Base-by-base conservation (phyloP, 768 basidiomycete species). In the Mycena crocata region DNA sequence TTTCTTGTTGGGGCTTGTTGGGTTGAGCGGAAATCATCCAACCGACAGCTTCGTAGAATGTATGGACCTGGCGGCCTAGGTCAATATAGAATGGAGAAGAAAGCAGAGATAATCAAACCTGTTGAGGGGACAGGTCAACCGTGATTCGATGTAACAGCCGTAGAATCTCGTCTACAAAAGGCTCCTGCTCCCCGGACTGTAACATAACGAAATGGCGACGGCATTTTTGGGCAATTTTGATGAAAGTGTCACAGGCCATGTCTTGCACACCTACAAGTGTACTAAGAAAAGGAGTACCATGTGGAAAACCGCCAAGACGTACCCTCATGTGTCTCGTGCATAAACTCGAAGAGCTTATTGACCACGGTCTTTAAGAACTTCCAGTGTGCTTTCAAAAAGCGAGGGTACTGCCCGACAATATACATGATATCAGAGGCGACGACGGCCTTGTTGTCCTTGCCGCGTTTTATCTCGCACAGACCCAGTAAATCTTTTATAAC, bases 211-310 rank as follows among this genome's bases (percentile, higher is more conserved):
- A 99, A 79, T 99, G 98, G 58, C 97, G 87, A 44, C 96, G 87
- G 78, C 96, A 99, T 79, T 99, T 99, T 78, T 99, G 98, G 26
- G 98, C 95, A 72, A 99, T 99, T 82, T 99, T 99, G 84, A 99
- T 99, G 81, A 99, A 99, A 0, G 98, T 99, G 78, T 99, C 98
- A 81, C 98, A 99, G 49, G 98, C 98, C 98, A 99, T 99, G 82
- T 99, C 98, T 79, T 99, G 98, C 14, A 99, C 98, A 83, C 96
- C 95, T 94, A 71, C 44, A n/a, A 70, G 32, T 31, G 21, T 48
- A 32, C 31, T 72, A 57, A 48, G 50, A 32, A 28, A 52, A 71
- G 15, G 57, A 37, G 46, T 6, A 49, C 28, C 21, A 39, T 42
- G n/a, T 31, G 62, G n/a, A n/a, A 40, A 66, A n/a, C n/a, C n/a